These are phyloP conservation scores for Rutstroemia sp. DNA, from an alignment of 2,329 filamentous ascomycete genomes.

Conservation along the genomic window DNA sequence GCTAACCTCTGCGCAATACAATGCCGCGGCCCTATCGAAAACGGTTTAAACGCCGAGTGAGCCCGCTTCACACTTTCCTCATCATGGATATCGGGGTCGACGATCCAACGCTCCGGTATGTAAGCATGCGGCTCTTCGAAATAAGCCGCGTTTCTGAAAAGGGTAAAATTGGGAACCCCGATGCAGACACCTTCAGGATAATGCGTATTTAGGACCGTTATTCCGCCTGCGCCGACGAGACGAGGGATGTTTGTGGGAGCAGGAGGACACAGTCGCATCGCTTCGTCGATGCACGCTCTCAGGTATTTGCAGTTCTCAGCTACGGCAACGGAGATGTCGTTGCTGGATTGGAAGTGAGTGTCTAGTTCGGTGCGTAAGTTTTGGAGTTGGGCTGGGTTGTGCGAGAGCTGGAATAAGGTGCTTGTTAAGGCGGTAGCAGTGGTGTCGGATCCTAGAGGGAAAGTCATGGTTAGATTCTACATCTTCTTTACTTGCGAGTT, in stretches of 20 bases:
- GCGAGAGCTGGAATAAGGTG: constrained; percentile 33
- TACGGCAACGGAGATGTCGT: constrained; percentile 16
- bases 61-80: background rate
- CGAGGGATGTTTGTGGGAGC: background rate
- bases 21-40: background rate
- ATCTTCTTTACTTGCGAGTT: too few species aligned
- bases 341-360: constrained; percentile 4
- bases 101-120: background rate
- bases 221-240: background rate
- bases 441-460: constrained; percentile 1
- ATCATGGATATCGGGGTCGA: background rate
- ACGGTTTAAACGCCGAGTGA: background rate
- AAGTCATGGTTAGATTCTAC: too few species aligned
- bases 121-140: background rate
- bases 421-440: constrained; percentile 29
- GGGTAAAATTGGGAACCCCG: background rate
- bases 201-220: background rate
- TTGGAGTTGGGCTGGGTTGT: constrained; percentile 24
- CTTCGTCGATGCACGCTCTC: constrained; percentile 33
- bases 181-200: background rate
- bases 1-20: background rate
- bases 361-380: constrained; percentile 21
- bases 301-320: constrained; percentile 30
- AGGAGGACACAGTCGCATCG: constrained; percentile 21
- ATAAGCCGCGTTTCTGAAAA: background rate